A percentile compares a stretch with the other conserved stretches of the same genome.
Conservation (phyloP, 1,284 basidiomycete genomes). For the Pyrrhoderma noxium region DNA sequence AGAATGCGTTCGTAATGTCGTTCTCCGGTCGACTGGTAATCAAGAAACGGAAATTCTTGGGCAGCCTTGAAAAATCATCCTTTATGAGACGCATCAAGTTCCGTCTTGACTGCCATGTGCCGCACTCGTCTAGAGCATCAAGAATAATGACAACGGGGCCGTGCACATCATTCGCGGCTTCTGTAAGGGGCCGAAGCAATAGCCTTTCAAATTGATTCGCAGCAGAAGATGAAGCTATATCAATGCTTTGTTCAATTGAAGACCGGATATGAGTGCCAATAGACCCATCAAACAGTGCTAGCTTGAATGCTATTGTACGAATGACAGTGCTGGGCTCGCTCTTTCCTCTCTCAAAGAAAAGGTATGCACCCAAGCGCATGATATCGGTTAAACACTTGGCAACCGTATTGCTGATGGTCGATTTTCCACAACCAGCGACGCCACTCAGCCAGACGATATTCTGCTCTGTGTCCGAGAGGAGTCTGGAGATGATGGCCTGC, state of each 20-base stretch:
- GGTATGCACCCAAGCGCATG: slow-evolving; percentile 12
- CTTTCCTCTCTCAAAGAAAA: slow-evolving; percentile 18
- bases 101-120: slow-evolving; percentile 20
- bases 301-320: slow-evolving; percentile 20
- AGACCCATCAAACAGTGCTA: slow-evolving; percentile 17
- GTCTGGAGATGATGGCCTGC: neutral
- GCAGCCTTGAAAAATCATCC: slow-evolving; percentile 17
- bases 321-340: slow-evolving; percentile 18
- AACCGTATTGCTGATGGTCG: slow-evolving; percentile 21
- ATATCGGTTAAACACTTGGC: neutral
- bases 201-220: slow-evolving; percentile 3
- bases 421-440: slow-evolving; percentile 26
- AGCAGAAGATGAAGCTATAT: neutral
- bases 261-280: neutral
- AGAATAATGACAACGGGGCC: slow-evolving; percentile 6
- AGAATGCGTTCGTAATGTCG: neutral
- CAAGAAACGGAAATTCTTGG: slow-evolving; percentile 2
- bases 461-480: neutral
- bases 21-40: slow-evolving; percentile 5
- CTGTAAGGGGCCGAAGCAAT: neutral
- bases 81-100: slow-evolving; percentile 25
- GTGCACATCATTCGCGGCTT: neutral
- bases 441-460: slow-evolving; percentile 23
- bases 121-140: slow-evolving; percentile 11
- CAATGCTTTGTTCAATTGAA: neutral